These are phyloP conservation scores for Ceriops zippeliana DNA, from an alignment of 345 rosid genomes.

Conservation along the genomic window DNA sequence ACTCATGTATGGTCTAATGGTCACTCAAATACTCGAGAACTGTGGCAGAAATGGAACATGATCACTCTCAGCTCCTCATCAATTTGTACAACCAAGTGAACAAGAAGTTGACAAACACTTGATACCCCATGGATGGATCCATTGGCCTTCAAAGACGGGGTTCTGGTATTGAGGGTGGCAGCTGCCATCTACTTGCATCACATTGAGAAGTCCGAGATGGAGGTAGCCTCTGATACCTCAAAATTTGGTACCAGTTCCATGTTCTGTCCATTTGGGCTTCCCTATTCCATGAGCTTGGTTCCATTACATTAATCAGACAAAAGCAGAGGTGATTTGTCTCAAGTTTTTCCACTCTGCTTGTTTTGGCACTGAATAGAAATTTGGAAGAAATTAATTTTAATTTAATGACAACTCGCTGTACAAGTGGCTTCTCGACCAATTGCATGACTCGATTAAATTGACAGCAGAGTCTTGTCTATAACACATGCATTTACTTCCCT, in stretches of 20 bases:
- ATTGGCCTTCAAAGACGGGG: constrained; percentile 39
- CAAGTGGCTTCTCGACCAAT: too few species aligned
- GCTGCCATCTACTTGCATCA: constrained; percentile 21
- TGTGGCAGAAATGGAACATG: constrained; percentile 30
- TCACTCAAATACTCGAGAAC: constrained; percentile 25
- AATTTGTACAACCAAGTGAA: constrained; percentile 19
- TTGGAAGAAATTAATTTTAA: too few species aligned
- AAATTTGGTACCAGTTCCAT: constrained; percentile 19
- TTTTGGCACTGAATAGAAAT: too few species aligned
- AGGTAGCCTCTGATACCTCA: constrained; percentile 11
- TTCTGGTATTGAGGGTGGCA: constrained; percentile 31
- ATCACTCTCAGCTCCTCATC: constrained; percentile 16
- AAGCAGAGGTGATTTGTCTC: too few species aligned
- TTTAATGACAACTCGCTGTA: too few species aligned
- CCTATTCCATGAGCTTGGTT: constrained; percentile 35
- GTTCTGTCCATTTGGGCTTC: constrained; percentile 25
- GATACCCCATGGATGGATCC: constrained; percentile 34
- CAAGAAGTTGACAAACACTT: background rate
- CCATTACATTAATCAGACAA: constrained; percentile 11
- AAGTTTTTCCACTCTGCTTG: too few species aligned
- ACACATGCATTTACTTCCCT: too few species aligned
- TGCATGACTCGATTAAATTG: too few species aligned
- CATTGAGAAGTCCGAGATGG: constrained; percentile 20
- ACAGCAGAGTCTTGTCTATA: too few species aligned
- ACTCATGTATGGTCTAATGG: constrained; percentile 40